Evolutionary conservation across 768 basidiomycete genomes (phyloP), one percentile per base, ranked within the genome.

Genomic region (Mycena alexandri): DNA sequence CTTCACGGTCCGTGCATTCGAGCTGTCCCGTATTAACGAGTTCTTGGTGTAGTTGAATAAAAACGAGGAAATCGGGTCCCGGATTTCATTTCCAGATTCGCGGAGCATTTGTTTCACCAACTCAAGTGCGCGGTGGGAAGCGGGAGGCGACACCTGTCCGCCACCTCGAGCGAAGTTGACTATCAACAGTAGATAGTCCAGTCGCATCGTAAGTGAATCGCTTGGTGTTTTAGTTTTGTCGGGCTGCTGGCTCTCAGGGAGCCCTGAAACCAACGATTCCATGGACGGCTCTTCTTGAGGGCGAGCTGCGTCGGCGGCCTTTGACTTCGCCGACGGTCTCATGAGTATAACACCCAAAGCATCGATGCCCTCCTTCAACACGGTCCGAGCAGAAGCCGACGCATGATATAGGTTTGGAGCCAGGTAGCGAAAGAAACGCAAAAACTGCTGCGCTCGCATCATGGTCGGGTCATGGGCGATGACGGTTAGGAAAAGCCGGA

Each of bases 381-480:
- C 83, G 2, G 75, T 73, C n/a, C 89, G 82, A 6, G 90, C 81
- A 2, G 83, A 78, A 1, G 78, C 75, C 0, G 90, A 90, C 6
- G 82, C 81, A 53, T 89, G 79, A 73, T 89, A 91, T 7, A 93
- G 78, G 61, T 84, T 75, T 5, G 89, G 88, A 0, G 85, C 78
- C 52, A 92, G 78, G 44, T 83, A 80, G 12, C 87, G 85, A 19
- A 94, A 80, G 29, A 92, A 79, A 6, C 83, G 82, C 46, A 94
- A 78, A 77, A 93, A 93, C 60, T 89, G 83, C 68, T 93, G 87
- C 2, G 92, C 89, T 22, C 92, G 88, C 24, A 86, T 76, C 52
- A 89, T 89, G 6, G 85, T 82, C 17, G 89, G 83, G 74, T 93
- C 89, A 69, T 93, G 90, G 8, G 91, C 92, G 60, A 94, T 92